These are phyloP conservation scores for Melastoma malabathricum DNA, from an alignment of 345 rosid genomes.

Conservation along the genomic window DNA sequence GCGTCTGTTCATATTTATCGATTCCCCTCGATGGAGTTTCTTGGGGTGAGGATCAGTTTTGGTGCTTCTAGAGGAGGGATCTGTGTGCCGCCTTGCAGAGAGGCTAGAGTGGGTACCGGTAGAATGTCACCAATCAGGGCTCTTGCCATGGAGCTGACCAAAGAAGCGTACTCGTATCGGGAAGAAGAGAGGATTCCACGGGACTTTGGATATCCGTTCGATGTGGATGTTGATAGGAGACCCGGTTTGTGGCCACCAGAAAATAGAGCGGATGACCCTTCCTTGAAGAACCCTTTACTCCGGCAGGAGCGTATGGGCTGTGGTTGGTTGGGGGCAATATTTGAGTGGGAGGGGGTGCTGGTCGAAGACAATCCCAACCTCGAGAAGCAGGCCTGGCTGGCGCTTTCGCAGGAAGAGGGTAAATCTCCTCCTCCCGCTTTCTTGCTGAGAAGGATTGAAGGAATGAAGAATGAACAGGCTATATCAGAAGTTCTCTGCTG, in stretches of 20 bases:
- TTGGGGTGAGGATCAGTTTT: constrained; percentile 22
- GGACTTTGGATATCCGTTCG: constrained; percentile 34
- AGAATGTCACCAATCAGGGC: constrained; percentile 31
- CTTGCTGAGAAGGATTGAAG: constrained; percentile 57
- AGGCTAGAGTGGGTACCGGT: constrained; percentile 19
- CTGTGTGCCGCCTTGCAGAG: too few species aligned
- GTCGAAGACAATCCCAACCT: constrained; percentile 69
- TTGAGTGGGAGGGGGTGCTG: constrained; percentile 95
- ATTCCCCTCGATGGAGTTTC: constrained; percentile 18
- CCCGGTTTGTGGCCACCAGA: constrained; percentile 75
- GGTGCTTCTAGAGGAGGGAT: constrained; percentile 9
- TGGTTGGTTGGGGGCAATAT: constrained; percentile 95
- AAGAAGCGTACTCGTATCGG: constrained; percentile 52
- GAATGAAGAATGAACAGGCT: constrained; percentile 96
- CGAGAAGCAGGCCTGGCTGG: constrained; percentile 75
- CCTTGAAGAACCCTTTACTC: constrained; percentile 73
- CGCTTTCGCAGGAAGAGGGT: constrained; percentile 83
- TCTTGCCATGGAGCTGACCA: constrained; percentile 54
- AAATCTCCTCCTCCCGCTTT: constrained; percentile 71
- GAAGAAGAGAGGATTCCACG: constrained; percentile 36
- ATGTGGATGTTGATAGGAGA: constrained; percentile 29
- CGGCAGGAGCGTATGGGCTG: constrained; percentile 96
- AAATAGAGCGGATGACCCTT: constrained; percentile 74
- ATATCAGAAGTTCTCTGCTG: constrained; percentile 93
- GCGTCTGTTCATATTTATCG: constrained; percentile 18